phyloP scores from a whole-genome alignment of 1,139 yeast genomes.

The Debaryomyces udenii region DNA sequence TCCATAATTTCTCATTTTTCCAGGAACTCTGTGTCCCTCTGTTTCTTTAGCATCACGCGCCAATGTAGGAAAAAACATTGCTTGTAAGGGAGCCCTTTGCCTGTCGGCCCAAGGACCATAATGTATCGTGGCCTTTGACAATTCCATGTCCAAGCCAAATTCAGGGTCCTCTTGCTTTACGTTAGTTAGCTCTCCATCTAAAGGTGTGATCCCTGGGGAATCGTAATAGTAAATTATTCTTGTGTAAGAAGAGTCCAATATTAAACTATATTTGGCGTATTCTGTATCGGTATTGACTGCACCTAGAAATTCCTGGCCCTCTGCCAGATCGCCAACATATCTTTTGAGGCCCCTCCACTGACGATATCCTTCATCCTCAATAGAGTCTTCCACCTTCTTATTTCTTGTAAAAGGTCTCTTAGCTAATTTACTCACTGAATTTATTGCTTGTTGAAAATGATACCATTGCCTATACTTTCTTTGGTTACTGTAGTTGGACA shows the following conservation, averaged over 20 bases:
- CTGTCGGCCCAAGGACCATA: slow-evolving; percentile 98
- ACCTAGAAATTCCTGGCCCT: slow-evolving; percentile 34
- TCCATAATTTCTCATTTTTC: slow-evolving; percentile 55
- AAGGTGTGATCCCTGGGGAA: slow-evolving; percentile 64
- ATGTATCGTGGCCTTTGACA: slow-evolving; percentile 67
- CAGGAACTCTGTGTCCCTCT: slow-evolving; percentile 40
- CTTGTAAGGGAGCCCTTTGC: slow-evolving; percentile 69
- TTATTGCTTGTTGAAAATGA: slow-evolving; percentile 26
- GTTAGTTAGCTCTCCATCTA: slow-evolving; percentile 12
- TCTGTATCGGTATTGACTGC: slow-evolving; percentile 52
- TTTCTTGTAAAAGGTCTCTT: slow-evolving; percentile 9
- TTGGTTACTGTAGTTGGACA: background rate
- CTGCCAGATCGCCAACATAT: slow-evolving; percentile 40
- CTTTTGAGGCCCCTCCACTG: slow-evolving; percentile 49
- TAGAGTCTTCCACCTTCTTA: slow-evolving; percentile 9
- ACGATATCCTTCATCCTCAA: slow-evolving; percentile 13
- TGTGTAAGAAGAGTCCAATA: slow-evolving; percentile 65
- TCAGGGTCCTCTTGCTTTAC: slow-evolving; percentile 47
- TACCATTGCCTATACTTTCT: slow-evolving; percentile 27
- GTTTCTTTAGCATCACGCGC: slow-evolving; percentile 61
- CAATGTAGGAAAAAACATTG: slow-evolving; percentile 67
- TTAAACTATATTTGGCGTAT: slow-evolving; percentile 79
- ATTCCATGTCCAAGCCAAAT: slow-evolving; percentile 62
- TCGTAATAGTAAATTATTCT: slow-evolving; percentile 68
- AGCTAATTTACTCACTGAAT: slow-evolving; percentile 9